Evolutionary conservation across 164 flowering plant genomes (phyloP).

Genomic region (Malania oleifera): DNA sequence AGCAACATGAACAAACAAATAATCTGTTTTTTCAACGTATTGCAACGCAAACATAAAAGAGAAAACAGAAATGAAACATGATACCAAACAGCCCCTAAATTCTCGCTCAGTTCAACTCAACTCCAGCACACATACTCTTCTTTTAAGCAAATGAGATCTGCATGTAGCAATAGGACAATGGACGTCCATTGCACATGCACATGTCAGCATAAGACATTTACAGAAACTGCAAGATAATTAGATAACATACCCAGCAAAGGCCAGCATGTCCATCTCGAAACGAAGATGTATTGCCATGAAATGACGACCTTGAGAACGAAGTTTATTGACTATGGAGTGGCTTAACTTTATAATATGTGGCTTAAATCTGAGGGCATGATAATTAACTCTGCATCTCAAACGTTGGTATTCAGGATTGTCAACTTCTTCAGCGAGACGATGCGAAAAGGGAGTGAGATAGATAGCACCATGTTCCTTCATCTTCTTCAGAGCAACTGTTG

Average conservation of each 20-base stretch:
- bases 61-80: too few species aligned
- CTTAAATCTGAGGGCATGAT: constrained; percentile 89
- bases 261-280: constrained; percentile 99
- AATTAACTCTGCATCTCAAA: constrained; percentile 93
- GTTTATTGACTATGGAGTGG: constrained; percentile 66
- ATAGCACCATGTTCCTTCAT: constrained; percentile 97
- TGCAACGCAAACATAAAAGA: too few species aligned
- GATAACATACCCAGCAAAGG: constrained; percentile 91
- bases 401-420: constrained; percentile 93
- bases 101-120: too few species aligned
- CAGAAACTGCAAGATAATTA: not conserved
- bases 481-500: constrained; percentile 65
- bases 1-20: too few species aligned
- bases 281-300: constrained; percentile 99
- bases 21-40: too few species aligned
- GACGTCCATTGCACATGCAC: not conserved
- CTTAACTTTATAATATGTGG: constrained; percentile 86
- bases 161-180: too few species aligned
- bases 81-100: too few species aligned
- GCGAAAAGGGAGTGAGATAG: constrained; percentile 94
- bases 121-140: too few species aligned
- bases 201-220: not conserved
- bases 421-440: constrained; percentile 94
- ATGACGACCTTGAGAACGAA: constrained; percentile 89
- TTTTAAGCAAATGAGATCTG: too few species aligned